These are phyloP conservation scores for Tetrahymena malaccensis DNA, from an alignment of 73 alveolate genomes.

Conservation along the genomic window DNA sequence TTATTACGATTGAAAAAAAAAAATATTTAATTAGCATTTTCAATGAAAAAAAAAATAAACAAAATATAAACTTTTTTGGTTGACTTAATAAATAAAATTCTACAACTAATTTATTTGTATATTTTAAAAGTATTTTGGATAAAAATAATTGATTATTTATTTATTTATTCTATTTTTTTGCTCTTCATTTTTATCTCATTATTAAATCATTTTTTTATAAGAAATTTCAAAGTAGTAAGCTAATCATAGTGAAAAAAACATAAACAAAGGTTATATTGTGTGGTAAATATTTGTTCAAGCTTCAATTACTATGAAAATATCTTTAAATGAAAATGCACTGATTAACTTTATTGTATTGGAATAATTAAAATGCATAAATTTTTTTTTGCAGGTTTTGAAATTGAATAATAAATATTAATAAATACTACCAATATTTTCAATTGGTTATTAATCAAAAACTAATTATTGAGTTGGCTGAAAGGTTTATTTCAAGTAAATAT, in stretches of 20 bases:
- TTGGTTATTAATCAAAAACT: neutral
- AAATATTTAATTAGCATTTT: neutral
- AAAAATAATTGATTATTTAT: no score
- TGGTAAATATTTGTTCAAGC: neutral
- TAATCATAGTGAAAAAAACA: neutral
- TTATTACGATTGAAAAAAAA: slow-evolving; percentile 55
- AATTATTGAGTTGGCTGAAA: neutral
- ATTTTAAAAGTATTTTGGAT: no score
- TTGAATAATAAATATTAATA: neutral
- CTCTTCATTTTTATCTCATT: no score
- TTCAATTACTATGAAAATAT: no score
- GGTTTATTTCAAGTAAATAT: neutral
- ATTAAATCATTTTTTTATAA: no score
- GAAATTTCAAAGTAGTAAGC: neutral
- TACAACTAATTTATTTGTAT: no score
- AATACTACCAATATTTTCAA: no score
- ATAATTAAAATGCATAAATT: neutral
- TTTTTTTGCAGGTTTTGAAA: neutral
- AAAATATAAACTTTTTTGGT: no score
- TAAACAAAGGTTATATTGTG: neutral
- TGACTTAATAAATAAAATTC: no score
- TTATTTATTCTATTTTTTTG: no score
- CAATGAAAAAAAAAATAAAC: neutral
- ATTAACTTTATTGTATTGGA: neutral
- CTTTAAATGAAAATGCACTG: neutral